These are phyloP conservation scores for Suillus fuscotomentosus DNA, from an alignment of 768 basidiomycete genomes.

Conservation along the genomic window DNA sequence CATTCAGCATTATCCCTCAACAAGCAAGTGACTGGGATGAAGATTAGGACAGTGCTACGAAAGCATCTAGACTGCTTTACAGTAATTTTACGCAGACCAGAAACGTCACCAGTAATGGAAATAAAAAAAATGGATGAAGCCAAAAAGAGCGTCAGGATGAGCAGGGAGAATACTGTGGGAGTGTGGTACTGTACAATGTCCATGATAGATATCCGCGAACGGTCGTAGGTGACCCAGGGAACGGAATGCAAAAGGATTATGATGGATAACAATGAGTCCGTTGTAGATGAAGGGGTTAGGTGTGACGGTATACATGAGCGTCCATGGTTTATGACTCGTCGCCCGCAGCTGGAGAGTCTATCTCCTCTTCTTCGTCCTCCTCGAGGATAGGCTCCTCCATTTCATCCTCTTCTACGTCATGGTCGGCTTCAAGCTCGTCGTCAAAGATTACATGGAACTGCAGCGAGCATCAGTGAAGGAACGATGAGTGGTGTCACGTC, in stretches of 20 bases:
- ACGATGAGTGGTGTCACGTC: neutral
- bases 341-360: slow-evolving; percentile 21
- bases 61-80: slow-evolving; percentile 22
- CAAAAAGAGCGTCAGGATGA: slow-evolving; percentile 2
- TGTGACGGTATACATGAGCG: slow-evolving; percentile 11
- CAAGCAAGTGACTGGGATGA: slow-evolving; percentile 88
- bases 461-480: neutral
- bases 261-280: slow-evolving; percentile 24
- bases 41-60: slow-evolving; percentile 37
- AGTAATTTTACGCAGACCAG: slow-evolving; percentile 21
- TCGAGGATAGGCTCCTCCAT: slow-evolving; percentile 66
- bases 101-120: slow-evolving; percentile 19
- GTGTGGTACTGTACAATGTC: slow-evolving; percentile 28
- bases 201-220: slow-evolving; percentile 29
- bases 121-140: slow-evolving; percentile 8
- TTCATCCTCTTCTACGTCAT: slow-evolving; percentile 62
- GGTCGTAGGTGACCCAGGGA: slow-evolving; percentile 1
- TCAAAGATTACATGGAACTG: slow-evolving; percentile 74
- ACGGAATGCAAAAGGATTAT: slow-evolving; percentile 13
- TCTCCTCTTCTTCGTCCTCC: slow-evolving; percentile 59
- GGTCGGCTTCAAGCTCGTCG: slow-evolving; percentile 55
- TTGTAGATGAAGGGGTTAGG: slow-evolving; percentile 7
- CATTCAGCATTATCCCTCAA: slow-evolving; percentile 45
- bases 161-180: slow-evolving; percentile 4
- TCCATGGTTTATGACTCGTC: slow-evolving; percentile 17